Evolutionary conservation across 1,284 basidiomycete species (phyloP), one percentile per base, ranked within the genome.

Genomic region (Pholiota adiposa): DNA sequence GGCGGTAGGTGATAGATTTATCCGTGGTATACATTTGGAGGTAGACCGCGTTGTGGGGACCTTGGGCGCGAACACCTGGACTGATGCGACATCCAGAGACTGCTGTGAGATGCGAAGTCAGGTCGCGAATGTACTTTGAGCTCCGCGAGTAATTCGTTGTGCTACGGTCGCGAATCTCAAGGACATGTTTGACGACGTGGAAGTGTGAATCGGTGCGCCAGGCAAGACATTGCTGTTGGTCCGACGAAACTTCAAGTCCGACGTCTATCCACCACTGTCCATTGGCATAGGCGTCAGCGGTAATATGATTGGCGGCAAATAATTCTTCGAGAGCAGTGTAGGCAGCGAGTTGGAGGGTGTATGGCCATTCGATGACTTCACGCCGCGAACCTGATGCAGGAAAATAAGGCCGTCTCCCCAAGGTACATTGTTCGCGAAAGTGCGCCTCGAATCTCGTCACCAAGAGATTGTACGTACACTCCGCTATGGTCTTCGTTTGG

Each of bases 21-120:
- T 76, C 74, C 0, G 72, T 75, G 0, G 63, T 61, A 48, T 74
- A 76, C 1, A 69, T 40, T 52, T 74, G 72, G 0, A 72, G 4
- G 33, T 72, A 74, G 0, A n/a, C 18, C 0, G 54, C 65, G 1
- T 67, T 27, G n/a, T 48, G 66, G 0, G 4, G 25, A 1, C 69
- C 67, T 40, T 49, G 27, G 0, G 60, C 58, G 11, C 50, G 57
- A 21, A 16, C 14, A 0, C 70, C 70, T 11, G 68, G 69, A 4
- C 21, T 31, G 12, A 73, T 64, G 2, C 71, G 61, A 60, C 66
- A 72, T 14, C 72, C 73, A 19, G 69, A 67, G 38, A 71, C 52
- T 1, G 57, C 61, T 1, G 65, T 61, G 14, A 72, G 65, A 36
- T 74, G 73, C 6, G 64, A 65, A 0, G 53, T 49, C 14, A 67